phyloP scores from a whole-genome alignment of 2,329 filamentous ascomycete genomes.

The Penicillium sp. region DNA sequence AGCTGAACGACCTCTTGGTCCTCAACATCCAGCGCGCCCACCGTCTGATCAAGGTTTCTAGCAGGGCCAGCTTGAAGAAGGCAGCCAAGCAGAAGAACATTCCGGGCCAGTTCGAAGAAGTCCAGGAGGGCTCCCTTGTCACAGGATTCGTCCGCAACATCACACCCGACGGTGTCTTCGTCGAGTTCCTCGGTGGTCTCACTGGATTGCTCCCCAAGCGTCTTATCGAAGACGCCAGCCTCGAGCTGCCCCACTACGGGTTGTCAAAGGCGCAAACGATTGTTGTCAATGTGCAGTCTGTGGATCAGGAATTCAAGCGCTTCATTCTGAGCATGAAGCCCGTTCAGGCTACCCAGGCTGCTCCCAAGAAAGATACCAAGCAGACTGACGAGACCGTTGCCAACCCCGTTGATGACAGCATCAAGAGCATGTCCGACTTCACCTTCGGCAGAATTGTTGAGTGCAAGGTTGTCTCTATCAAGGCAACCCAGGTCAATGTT shows the following conservation, averaged over 20 bases:
- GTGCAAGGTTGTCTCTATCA: conserved; percentile 78
- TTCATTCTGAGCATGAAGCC: conserved; percentile 65
- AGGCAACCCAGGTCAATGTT: conserved; percentile 90
- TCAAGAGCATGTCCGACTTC: conserved; percentile 69
- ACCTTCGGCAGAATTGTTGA: conserved; percentile 70
- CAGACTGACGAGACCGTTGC: conserved; percentile 41
- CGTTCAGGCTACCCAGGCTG: conserved; percentile 52
- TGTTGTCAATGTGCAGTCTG: conserved; percentile 66
- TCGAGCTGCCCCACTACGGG: conserved; percentile 71
- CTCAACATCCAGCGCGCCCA: conserved; percentile 81
- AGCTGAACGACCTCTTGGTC: conserved; percentile 75
- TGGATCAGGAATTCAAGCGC: conserved; percentile 68
- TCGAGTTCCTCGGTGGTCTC: conserved; percentile 79
- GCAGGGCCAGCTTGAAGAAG: conserved; percentile 78
- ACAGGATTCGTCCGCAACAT: conserved; percentile 85
- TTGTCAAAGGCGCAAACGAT: conserved; percentile 75
- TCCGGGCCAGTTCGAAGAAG: conserved; percentile 68
- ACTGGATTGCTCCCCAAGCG: conserved; percentile 78
- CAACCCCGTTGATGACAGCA: conserved; percentile 64
- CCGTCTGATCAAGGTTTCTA: conserved; percentile 71
- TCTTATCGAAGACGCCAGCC: conserved; percentile 70
- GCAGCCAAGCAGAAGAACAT: conserved; percentile 71
- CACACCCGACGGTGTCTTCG: conserved; percentile 75
- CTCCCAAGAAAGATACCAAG: conserved; percentile 41
- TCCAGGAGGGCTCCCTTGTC: conserved; percentile 66